Evolutionary conservation across 2,329 filamentous ascomycete species (phyloP), one percentile per base, ranked within the genome.

Genomic region (Trichophyton equinum): DNA sequence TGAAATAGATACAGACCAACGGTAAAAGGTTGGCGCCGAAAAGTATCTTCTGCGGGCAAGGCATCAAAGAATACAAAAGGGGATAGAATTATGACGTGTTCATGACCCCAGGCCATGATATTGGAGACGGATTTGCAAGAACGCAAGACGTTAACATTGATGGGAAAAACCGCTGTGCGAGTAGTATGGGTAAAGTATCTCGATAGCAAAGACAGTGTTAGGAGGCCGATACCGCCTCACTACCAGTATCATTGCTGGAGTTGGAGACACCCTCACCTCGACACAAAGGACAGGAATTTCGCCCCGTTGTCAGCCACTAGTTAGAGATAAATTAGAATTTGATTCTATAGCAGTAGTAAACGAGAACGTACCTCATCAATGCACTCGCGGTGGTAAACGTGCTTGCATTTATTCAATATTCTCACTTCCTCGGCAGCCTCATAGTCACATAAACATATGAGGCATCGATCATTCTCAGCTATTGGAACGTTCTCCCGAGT

Each of bases 391-490:
- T 88, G 85, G 72, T 85, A 88, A 62, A 86, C 69, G 70, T 88
- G 85, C 55, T 79, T 79, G 74, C 85, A 88, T 69, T 83, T 84
- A 62, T 78, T 74, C 62, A 88, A 74, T 68, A 81, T 79, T 62
- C 85, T 77, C 25, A 82, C 79, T 66, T 85, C 80, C 64, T 87
- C 85, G 7, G 79, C 78, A 11, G 74, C 75, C 69, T 85, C 82
- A 68, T 86, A 87, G 66, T 87, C 84, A 64, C 81, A 82, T 49
- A 87, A 73, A 68, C 85, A 88, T 56, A 88, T 84, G 57, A 86
- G 73, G 70, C 85, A 88, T 57, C 84, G 79, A 64, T 86, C 79
- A 47, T 73, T 76, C 47, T 77, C 71, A n/a, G 69, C 66, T 25
- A 77, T 68, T n/a, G 68, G 67, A 55, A 75, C 68, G 55, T 65